Percentiles rank a stretch among this genome's conserved stretches.
Conservation (phyloP, 129 eudicot species). For the Arctium lappa region DNA sequence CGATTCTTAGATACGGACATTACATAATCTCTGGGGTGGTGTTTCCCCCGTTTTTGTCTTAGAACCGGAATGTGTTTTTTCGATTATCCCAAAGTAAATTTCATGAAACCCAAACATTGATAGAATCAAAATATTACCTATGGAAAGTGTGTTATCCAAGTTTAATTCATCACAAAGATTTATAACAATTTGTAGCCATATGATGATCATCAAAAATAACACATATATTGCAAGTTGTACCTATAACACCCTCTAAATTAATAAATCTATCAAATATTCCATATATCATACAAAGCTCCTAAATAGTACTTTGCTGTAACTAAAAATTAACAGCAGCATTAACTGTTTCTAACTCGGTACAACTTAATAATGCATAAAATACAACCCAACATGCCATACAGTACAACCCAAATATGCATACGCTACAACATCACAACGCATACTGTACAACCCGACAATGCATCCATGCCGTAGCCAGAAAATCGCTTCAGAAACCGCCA, state of each 20-base stretch:
- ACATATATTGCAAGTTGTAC: slow-evolving; percentile 11
- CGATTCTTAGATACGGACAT: no score
- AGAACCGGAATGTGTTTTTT: no score
- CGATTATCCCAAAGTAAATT: no score
- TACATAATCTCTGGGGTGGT: no score
- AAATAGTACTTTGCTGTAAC: slow-evolving; percentile 24
- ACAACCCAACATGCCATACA: slow-evolving; percentile 23
- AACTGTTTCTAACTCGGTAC: slow-evolving; percentile 10
- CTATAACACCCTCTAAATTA: background rate
- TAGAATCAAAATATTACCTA: background rate
- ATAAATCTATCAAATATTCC: slow-evolving; percentile 2
- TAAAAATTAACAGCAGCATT: slow-evolving; percentile 22
- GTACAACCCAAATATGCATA: slow-evolving; percentile 16
- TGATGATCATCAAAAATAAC: background rate
- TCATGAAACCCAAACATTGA: no score
- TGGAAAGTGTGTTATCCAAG: background rate
- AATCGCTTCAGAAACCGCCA: background rate
- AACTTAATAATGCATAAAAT: slow-evolving; percentile 25
- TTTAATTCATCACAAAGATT: no score
- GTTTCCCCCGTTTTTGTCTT: no score
- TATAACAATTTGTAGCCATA: background rate
- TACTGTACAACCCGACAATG: slow-evolving; percentile 12
- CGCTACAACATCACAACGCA: slow-evolving; percentile 1
- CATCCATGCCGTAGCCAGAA: background rate
- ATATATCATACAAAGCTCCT: slow-evolving; percentile 24